Evolutionary conservation across 2,329 filamentous ascomycete genomes (phyloP), one percentile per base, ranked within the genome.

Genomic region (Fusarium robinianum): DNA sequence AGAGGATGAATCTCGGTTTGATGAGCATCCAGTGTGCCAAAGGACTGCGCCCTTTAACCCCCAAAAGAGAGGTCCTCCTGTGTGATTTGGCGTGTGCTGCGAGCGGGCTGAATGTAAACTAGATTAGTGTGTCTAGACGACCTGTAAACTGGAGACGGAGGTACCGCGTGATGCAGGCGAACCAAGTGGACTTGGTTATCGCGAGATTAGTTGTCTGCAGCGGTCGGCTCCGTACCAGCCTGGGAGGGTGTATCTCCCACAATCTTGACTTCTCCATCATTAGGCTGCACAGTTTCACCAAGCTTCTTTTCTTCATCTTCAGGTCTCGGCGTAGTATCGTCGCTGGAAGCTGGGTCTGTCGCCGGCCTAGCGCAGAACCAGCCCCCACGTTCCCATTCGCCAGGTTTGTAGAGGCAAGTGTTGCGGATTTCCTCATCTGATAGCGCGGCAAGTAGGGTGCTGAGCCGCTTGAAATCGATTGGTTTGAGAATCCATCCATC

Each of bases 401-500:
- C 89, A 3, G 81, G 73, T 30, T 74, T 67, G 61, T 95, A 95
- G 1, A 90, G 63, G 56, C 81, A 84, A n/a, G 73, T 67, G 12
- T 78, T 67, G 12, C 88, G 77, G 1, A 77, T 69, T 0, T 78
- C 68, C 1, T 77, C 70, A 31, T 88, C 77, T 3, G 81, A 75
- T 25, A 94, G 87, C 1, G 88, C 89, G 1, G 72, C 67, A 41
- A 95, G 75, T 6, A 95, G 73, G 15, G 78, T 75, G 46, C 81
- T 81, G 1, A 95, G 73, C 7, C 89, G 78, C 55, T 83, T 81
- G 63, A 95, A 95, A 48, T 92, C 84, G 30, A 95, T 87, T 0
- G 90, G 90, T 61, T 95, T 95, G 44, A 95, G 72, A 17, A 96
- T 90, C 90, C 90, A 95, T 16, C 87, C 90, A 55, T 95, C 90